Conservation (phyloP, 257 asterid species). For the Cinchona pubescens region DNA sequence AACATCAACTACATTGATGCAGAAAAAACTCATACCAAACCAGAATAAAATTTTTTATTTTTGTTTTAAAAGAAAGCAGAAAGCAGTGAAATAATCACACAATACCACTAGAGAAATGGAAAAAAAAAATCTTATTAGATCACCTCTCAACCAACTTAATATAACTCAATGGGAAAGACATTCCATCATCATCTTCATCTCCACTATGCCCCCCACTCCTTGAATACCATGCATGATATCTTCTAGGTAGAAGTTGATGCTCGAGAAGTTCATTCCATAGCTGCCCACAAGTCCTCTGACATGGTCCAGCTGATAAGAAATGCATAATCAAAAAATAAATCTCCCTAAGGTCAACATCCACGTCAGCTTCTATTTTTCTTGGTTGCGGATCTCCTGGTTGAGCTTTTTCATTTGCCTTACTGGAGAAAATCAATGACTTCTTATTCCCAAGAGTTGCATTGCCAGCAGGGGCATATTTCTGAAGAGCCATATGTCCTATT, state of each 20-base stretch:
- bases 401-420: constrained; percentile 62
- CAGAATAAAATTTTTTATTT: not conserved
- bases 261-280: constrained; percentile 96
- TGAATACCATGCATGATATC: constrained; percentile 98
- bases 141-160: constrained; percentile 80
- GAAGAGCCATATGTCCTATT: constrained; percentile 83
- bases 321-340: constrained; percentile 93
- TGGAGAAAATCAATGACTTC: constrained; percentile 60
- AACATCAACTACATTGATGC: not conserved
- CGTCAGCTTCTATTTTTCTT: constrained; percentile 52
- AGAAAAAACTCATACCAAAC: not conserved
- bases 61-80: not conserved
- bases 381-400: constrained; percentile 47
- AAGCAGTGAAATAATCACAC: not conserved
- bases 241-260: constrained; percentile 93
- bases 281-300: constrained; percentile 89
- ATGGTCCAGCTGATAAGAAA: constrained; percentile 94
- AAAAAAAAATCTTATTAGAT: not conserved
- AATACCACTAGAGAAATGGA: not conserved
- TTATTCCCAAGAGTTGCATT: constrained; percentile 55
- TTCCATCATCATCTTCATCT: constrained; percentile 86
- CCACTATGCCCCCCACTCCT: constrained; percentile 70
- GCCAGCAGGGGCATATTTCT: constrained; percentile 58
- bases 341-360: constrained; percentile 83
- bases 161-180: constrained; percentile 82